Evolutionary conservation across 2,329 filamentous ascomycete species (phyloP), one percentile per base, ranked within the genome.

Genomic region (Aspergillus tamarii): DNA sequence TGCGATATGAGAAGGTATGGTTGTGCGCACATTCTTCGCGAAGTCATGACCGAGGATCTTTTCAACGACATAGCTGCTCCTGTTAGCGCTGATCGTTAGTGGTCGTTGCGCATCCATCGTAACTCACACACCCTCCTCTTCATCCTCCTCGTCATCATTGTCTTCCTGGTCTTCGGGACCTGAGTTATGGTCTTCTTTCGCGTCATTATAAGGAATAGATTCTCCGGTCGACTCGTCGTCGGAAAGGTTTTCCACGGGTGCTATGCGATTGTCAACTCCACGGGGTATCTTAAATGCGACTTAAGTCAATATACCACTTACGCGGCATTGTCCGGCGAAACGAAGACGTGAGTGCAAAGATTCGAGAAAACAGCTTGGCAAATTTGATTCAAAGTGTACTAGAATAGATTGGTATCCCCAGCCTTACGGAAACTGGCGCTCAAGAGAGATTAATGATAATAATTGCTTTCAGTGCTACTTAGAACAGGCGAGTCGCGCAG

Each of bases 61-160:
- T 55, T 82, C 80, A 19, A 82, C 80, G 16, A 77, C 65, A 57
- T 77, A 82, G 8, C 80, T 82, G 45, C 41, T 45, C 48, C 23
- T 32, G 48, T 71, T 48, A 71, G 69, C 64, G 39, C 63, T 19
- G 12, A 56, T 66, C 4, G 43, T 55, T 19, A 30, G 58, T 45
- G 65, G 62, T 21, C 60, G 61, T 19, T 62, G 64, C 52, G 16
- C 45, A 21, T 41, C 41, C 45, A 21, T 41, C 41, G 57, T 39
- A 58, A 70, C 76, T 70, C 68, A 80, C 75, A 78, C 69, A 34
- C 73, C 76, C 55, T 80, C 77, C 6, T 72, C 75, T 7, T 74
- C 74, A 1, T 74, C 73, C 5, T 74, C 73, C 14, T 72, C 73
- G 4, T 64, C 68, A 12, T 74, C 67, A 21, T 75, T 60, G 30